Evolutionary conservation across 2,329 filamentous ascomycete genomes (phyloP).

Genomic region (Diaporthe capsici): DNA sequence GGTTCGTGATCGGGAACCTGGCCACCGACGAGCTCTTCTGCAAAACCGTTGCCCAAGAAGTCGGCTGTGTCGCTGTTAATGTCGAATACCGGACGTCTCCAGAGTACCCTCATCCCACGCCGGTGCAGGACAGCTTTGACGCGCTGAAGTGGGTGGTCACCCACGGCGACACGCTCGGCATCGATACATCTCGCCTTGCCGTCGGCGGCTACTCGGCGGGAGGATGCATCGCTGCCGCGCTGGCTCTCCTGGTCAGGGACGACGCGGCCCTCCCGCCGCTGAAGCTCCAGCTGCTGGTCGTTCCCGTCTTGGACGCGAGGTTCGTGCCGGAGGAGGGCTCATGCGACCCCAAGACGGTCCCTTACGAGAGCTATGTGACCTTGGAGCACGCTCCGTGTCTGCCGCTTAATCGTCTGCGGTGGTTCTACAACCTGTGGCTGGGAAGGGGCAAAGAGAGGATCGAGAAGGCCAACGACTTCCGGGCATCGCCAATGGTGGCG

Average conservation of each 20-base stretch:
- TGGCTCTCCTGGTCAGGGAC: constrained; percentile 37
- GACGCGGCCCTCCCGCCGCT: constrained; percentile 46
- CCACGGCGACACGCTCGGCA: constrained; percentile 42
- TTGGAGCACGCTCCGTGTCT: constrained; percentile 53
- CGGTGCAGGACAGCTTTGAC: constrained; percentile 33
- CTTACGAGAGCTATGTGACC: constrained; percentile 51
- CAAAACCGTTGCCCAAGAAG: constrained; percentile 34
- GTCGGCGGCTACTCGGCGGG: constrained; percentile 38
- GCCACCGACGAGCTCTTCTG: constrained; percentile 36
- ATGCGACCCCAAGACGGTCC: constrained; percentile 45
- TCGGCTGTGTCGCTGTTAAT: constrained; percentile 38
- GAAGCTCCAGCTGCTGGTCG: constrained; percentile 52
- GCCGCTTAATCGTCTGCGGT: constrained; percentile 51
- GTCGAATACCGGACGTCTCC: constrained; percentile 38
- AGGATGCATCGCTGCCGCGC: constrained; percentile 35
- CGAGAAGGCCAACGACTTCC: constrained; percentile 48
- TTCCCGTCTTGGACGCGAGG: constrained; percentile 53
- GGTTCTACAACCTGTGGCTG: constrained; percentile 56
- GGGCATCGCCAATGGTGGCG: constrained; percentile 53
- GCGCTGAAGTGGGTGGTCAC: constrained; percentile 49
- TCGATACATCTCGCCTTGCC: constrained; percentile 35
- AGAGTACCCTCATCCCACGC: constrained; percentile 37
- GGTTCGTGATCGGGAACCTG: constrained; percentile 36
- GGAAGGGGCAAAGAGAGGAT: constrained; percentile 49
- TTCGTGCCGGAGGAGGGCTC: constrained; percentile 51